Base-by-base conservation (phyloP, 169 alveolate genomes). In the Plasmodium ovale region DNA sequence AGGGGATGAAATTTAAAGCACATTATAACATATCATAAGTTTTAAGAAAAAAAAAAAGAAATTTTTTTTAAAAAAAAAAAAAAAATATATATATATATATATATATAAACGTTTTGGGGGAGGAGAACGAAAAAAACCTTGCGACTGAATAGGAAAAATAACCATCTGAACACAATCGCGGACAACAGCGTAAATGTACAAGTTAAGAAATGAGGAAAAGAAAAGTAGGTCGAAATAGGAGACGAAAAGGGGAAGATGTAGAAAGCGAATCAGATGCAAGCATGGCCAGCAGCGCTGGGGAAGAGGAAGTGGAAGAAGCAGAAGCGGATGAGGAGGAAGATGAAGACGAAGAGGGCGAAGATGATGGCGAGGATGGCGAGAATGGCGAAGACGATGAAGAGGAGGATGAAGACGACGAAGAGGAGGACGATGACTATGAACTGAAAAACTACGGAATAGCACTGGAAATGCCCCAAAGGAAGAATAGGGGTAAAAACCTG, bases 391-490 rank as follows among this genome's bases (percentile, higher is more conserved):
- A 56, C 4, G 74, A 47, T 16, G 82, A 37, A 3, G 82, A 68
- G 2, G 93, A 69, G 3, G 93, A 82, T 29, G 60, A 77, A 10
- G 95, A 82, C 23, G 92, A 73, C 0, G 94, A 67, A 5, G 94
- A 82, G 37, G 93, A 91, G 25, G 89, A 77, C 44, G 93, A 74
- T 21, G 88, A 77, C 25, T 49, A 79, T 47, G 88, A 89, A 47
- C 42, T 74, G 60, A 85, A 85, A 85, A 67, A 69, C 69, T 92
- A 74, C 21, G 97, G 97, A 5, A 94, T 95, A 56, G 97, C 97
- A 12, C 94, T 95, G 39, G 96, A 94, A 91, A 92, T 95, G 72
- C 97, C 97, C 6, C 51, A 91, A 72, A 70, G 97, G 19, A 87
- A 79, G 58, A 95, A 94, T 6, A 84, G 97, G 12, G 97, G 96